Percentiles rank a stretch among this genome's conserved stretches.
phyloP scores from a whole-genome alignment of 805 yeast genomes.

The Priceomyces fermenticarens region DNA sequence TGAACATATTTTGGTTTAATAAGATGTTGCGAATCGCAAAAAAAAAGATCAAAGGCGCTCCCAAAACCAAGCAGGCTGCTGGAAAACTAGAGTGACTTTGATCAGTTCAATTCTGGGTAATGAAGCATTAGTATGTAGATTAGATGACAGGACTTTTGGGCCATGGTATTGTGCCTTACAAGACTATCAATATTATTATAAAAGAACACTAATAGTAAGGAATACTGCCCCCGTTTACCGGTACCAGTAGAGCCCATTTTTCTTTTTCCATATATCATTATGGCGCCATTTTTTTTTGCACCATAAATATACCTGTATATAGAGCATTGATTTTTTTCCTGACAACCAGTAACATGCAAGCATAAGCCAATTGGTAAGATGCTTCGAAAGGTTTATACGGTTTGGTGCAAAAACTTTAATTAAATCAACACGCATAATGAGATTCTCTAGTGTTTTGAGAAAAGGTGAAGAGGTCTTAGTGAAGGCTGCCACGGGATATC shows the following conservation, averaged over 20 bases:
- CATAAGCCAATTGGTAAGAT: not conserved
- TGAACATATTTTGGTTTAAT: slow-evolving; percentile 82
- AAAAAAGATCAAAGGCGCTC: slow-evolving; percentile 36
- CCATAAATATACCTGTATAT: too few relatives aligned
- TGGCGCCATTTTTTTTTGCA: too few relatives aligned
- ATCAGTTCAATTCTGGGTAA: too few relatives aligned
- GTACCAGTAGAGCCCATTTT: too few relatives aligned
- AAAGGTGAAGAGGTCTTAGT: slow-evolving; percentile 54
- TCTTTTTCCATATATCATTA: too few relatives aligned
- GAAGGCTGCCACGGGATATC: slow-evolving; percentile 59
- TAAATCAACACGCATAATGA: slow-evolving; percentile 21
- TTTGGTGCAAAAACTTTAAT: not conserved
- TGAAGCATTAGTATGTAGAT: too few relatives aligned
- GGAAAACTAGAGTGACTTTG: slow-evolving; percentile 12
- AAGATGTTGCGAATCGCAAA: slow-evolving; percentile 77
- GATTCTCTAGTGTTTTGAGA: slow-evolving; percentile 39
- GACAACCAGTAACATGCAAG: slow-evolving; percentile 3
- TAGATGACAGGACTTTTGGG: too few relatives aligned
- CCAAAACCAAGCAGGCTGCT: slow-evolving; percentile 15
- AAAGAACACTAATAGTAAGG: too few relatives aligned
- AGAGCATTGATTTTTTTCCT: too few relatives aligned
- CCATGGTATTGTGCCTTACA: too few relatives aligned
- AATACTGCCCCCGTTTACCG: too few relatives aligned
- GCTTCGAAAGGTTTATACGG: not conserved
- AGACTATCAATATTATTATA: too few relatives aligned